These are phyloP conservation scores for Styphnolobium japonicum DNA, from an alignment of 306 rosid genomes.

Conservation along the genomic window DNA sequence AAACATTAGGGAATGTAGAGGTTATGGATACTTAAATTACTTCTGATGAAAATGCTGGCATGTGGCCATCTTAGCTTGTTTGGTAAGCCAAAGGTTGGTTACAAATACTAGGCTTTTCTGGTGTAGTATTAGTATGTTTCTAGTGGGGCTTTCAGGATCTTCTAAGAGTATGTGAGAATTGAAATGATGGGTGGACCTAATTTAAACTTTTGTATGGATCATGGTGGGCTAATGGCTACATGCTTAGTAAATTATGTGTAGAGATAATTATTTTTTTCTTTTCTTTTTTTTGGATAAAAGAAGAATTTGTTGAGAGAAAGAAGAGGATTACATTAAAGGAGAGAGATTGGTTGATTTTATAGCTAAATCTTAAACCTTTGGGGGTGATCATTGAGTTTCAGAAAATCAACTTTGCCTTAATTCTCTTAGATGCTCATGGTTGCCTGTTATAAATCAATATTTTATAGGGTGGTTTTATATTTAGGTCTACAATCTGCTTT, in stretches of 20 bases:
- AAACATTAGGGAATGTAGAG: neutral
- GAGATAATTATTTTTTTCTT: neutral
- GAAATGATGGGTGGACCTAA: neutral
- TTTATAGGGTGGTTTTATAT: neutral
- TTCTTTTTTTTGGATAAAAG: neutral
- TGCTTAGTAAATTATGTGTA: neutral
- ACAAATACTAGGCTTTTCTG: neutral
- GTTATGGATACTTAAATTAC: neutral
- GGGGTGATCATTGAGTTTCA: neutral
- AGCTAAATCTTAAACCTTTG: neutral
- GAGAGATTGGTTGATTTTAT: neutral
- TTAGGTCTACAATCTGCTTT: conserved; percentile 4
- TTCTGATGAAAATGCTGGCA: neutral
- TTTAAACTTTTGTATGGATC: neutral
- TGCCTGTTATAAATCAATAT: neutral
- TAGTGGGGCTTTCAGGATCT: neutral
- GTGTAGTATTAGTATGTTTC: neutral
- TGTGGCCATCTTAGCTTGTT: neutral
- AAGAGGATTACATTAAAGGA: neutral
- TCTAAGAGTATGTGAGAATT: neutral
- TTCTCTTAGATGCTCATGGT: neutral
- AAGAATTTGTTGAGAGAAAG: neutral
- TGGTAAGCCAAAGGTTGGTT: neutral
- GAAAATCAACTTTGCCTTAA: neutral
- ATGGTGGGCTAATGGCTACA: neutral